Conservation (phyloP, 805 yeast genomes). For the Clavispora vitiphila region DNA sequence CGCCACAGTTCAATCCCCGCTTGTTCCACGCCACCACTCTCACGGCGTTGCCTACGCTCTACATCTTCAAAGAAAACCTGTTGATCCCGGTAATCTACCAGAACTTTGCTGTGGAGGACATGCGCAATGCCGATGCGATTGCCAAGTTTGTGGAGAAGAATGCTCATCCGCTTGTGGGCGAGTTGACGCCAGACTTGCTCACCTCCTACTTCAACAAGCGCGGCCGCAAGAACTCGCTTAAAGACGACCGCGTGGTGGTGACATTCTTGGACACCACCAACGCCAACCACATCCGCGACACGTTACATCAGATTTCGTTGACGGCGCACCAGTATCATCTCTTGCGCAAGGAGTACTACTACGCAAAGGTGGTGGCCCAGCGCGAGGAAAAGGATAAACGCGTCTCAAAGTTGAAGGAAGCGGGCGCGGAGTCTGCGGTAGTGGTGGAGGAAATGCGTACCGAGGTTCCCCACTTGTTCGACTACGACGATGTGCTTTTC, state of each 20-base stretch:
- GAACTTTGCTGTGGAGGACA: conserved; percentile 60
- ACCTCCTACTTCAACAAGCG: conserved; percentile 30
- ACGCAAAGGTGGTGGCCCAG: conserved; percentile 22
- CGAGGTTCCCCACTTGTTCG: conserved; percentile 45
- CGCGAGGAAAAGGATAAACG: conserved; percentile 36
- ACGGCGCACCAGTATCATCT: conserved; percentile 47
- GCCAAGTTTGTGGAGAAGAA: conserved; percentile 46
- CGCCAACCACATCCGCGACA: conserved; percentile 26
- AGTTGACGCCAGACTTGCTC: conserved; percentile 40
- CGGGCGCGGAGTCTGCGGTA: conserved; percentile 37
- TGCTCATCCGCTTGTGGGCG: conserved; percentile 49
- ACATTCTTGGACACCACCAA: conserved; percentile 42
- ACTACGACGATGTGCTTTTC: conserved; percentile 38
- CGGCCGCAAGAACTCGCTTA: conserved; percentile 12
- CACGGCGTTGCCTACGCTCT: conserved; percentile 57
- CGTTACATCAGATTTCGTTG: conserved; percentile 36
- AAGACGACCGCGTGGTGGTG: conserved; percentile 42
- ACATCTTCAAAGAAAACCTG: conserved; percentile 55
- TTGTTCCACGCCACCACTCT: conserved; percentile 47
- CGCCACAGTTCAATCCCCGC: conserved; percentile 37
- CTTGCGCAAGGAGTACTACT: conserved; percentile 37
- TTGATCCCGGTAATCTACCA: conserved; percentile 50
- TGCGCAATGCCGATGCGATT: conserved; percentile 46
- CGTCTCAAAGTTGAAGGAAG: conserved; percentile 41
- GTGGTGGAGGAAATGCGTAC: conserved; percentile 45